Evolutionary conservation across 306 rosid species (phyloP), one percentile per base, ranked within the genome.

Genomic region (Albizia julibrissin): DNA sequence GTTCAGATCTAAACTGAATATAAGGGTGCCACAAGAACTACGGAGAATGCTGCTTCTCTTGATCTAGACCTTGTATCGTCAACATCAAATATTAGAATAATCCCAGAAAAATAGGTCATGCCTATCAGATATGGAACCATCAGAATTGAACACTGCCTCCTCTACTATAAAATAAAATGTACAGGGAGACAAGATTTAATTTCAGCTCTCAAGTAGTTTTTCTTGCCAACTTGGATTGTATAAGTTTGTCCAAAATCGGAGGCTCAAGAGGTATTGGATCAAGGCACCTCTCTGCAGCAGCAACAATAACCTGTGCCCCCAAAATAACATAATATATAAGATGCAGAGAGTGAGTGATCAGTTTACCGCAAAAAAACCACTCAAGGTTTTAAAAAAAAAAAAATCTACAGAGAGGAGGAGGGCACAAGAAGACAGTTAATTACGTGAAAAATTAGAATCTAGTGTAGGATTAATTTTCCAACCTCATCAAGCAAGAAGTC

Each of bases 401-500:
- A 39, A 18, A 10, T 19, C 15, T 11, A 44, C 40, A 37, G 37
- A 33, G 34, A 33, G 37, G 33, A 42, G 46, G 47, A 43, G 49
- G 49, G 49, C 34, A 49, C 34, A n/a, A 80, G 14, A 67, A 19
- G 72, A 18, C 46, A 67, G 26, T 33, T 16, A 67, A 44, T 44
- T 44, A 10, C 44, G 56, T 27, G 43, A 70, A 77, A 56, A 78
- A 47, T 19, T 72, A 83, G 72, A 71, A 50, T 49, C 65, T 66
- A 65, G 34, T 40, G 34, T 34, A 26, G 27, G 31, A 78, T n/a
- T 65, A 11, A 54, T 81, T 85, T 64, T 10, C 76, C 75, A 80
- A 95, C 99, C 97, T 95, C 99, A 73, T 95, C 99, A 26, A 95
- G 94, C 82, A 95, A 88, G 84, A 95, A 93, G 88, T 93, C 99